A percentile compares a stretch with the other conserved stretches of the same genome.
Conservation (phyloP, 495 filamentous ascomycete genomes). For the Penicilliopsis zonata region DNA sequence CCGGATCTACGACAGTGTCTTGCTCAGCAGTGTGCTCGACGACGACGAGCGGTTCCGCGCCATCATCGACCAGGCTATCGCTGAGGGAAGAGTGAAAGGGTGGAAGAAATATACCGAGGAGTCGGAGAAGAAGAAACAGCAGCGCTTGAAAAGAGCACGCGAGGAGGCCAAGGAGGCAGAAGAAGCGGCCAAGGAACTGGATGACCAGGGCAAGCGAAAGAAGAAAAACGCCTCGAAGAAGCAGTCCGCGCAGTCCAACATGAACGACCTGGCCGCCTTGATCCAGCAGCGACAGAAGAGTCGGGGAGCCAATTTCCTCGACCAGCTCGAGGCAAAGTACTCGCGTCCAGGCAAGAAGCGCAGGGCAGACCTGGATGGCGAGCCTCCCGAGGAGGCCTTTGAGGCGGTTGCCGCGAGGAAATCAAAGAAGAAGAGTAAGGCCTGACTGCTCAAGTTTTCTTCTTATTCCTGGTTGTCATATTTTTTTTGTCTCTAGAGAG, state of each 20-base stretch:
- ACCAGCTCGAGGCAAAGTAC: slow-evolving; percentile 65
- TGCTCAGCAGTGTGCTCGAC: slow-evolving; percentile 72
- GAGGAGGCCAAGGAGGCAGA: slow-evolving; percentile 64
- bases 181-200: slow-evolving; percentile 56
- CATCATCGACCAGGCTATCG: slow-evolving; percentile 76
- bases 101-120: slow-evolving; percentile 63
- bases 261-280: slow-evolving; percentile 40
- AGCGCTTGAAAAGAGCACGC: slow-evolving; percentile 49
- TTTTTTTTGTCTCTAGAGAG: too few relatives aligned
- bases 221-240: slow-evolving; percentile 17
- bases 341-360: slow-evolving; percentile 18
- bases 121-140: slow-evolving; percentile 47
- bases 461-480: too few relatives aligned
- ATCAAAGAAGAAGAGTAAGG: slow-evolving; percentile 23
- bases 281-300: slow-evolving; percentile 45
- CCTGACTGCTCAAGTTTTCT: too few relatives aligned
- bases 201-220: slow-evolving; percentile 35
- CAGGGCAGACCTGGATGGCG: slow-evolving; percentile 19
- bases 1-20: slow-evolving; percentile 63
- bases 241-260: slow-evolving; percentile 12
- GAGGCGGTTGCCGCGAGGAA: slow-evolving; percentile 14
- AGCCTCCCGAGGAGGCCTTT: slow-evolving; percentile 20
- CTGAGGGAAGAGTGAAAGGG: slow-evolving; percentile 45
- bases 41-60: slow-evolving; percentile 76
- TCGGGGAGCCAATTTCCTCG: slow-evolving; percentile 45